Evolutionary conservation across 1,139 yeast genomes (phyloP).

Genomic region (Geotrichum reessii): DNA sequence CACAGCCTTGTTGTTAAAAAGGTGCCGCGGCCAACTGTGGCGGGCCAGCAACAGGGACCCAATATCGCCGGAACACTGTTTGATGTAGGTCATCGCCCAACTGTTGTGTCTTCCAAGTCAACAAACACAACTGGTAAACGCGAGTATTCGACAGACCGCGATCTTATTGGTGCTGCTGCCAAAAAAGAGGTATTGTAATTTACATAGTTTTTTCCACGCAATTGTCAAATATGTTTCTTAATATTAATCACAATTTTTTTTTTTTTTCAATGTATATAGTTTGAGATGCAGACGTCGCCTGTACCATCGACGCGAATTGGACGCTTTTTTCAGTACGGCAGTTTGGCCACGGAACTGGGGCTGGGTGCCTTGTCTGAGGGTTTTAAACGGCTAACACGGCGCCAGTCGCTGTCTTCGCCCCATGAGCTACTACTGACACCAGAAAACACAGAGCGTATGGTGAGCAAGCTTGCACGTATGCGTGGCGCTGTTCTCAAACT

Average conservation of each 20-base stretch:
- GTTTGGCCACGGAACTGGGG: constrained; percentile 88
- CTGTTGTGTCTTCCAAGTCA: background rate
- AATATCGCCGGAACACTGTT: constrained; percentile 6
- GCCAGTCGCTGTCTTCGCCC: background rate
- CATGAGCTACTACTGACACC: constrained; percentile 61
- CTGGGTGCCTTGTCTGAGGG: constrained; percentile 79
- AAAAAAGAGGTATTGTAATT: constrained; percentile 9
- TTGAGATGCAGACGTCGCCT: constrained; percentile 53
- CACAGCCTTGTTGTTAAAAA: background rate
- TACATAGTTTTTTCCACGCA: background rate
- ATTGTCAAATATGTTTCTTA: background rate
- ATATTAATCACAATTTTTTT: background rate
- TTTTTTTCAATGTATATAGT: constrained; percentile 34
- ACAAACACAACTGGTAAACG: constrained; percentile 3
- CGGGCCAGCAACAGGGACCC: background rate
- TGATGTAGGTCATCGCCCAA: constrained; percentile 9
- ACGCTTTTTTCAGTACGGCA: constrained; percentile 85
- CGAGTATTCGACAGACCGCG: constrained; percentile 11
- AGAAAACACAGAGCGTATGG: constrained; percentile 79
- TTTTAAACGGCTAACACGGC: constrained; percentile 48
- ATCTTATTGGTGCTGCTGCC: constrained; percentile 10
- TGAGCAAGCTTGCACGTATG: constrained; percentile 84
- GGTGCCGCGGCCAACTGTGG: background rate
- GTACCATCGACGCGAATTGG: constrained; percentile 86
- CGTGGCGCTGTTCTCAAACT: constrained; percentile 96